These are phyloP conservation scores for Verticillium longisporum DNA, from an alignment of 2,329 filamentous ascomycete genomes.

Conservation along the genomic window DNA sequence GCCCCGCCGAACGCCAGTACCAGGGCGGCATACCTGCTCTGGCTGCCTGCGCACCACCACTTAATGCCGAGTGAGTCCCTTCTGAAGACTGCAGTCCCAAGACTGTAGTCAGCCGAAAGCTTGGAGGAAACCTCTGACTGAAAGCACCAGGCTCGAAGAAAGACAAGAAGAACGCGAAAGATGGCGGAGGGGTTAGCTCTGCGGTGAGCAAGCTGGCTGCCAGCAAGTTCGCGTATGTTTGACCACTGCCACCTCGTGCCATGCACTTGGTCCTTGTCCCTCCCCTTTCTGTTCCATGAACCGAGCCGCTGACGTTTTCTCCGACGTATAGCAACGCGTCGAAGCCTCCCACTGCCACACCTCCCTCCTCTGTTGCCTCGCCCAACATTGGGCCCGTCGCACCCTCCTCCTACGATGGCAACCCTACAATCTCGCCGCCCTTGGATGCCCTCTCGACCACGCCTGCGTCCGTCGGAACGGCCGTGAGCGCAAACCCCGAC, in stretches of 20 bases:
- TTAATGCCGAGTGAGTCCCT: conserved; percentile 13
- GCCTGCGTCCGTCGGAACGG: conserved; percentile 41
- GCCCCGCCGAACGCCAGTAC: conserved; percentile 1
- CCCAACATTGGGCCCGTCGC: conserved; percentile 37
- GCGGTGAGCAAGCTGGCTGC: conserved; percentile 46
- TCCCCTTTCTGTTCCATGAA: background rate
- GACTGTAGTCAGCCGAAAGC: background rate
- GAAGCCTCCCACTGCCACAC: conserved; percentile 24
- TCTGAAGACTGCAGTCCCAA: too few relatives aligned
- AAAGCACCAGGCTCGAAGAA: conserved; percentile 36
- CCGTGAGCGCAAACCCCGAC: conserved; percentile 38
- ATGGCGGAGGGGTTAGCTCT: conserved; percentile 43
- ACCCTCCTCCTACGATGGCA: conserved; percentile 31
- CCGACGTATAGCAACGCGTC: conserved; percentile 23
- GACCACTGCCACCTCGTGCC: background rate
- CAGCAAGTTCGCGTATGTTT: conserved; percentile 44
- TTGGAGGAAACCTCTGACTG: background rate
- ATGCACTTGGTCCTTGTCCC: background rate
- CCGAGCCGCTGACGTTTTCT: conserved; percentile 4
- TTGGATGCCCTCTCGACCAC: conserved; percentile 41
- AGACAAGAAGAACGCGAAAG: conserved; percentile 48
- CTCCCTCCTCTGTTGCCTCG: conserved; percentile 33
- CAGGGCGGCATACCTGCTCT: conserved; percentile 10
- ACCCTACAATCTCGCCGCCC: conserved; percentile 35
- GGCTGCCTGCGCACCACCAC: conserved; percentile 11